Percentiles rank a stretch among this genome's conserved stretches.
Evolutionary conservation across 352 stramenopile species (phyloP).

Genomic region (Globisporangium mamillatum): DNA sequence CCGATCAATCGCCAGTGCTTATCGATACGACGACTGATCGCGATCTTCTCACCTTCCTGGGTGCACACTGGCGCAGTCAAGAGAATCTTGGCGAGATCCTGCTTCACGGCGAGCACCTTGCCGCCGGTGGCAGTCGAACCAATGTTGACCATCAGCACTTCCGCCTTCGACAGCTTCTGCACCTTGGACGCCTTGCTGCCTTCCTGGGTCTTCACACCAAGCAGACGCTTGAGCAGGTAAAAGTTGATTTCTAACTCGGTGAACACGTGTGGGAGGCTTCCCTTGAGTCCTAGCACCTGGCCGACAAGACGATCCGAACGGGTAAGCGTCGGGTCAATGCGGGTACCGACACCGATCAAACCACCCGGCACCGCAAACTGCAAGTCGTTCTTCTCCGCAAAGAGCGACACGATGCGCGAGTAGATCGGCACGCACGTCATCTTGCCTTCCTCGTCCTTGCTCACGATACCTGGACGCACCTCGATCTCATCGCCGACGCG

Average conservation of each 20-base stretch:
- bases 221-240: conserved; percentile 98
- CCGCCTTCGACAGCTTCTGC: conserved; percentile 97
- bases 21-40: conserved; percentile 98
- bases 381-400: conserved; percentile 99
- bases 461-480: conserved; percentile 98
- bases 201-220: conserved; percentile 99
- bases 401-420: conserved; percentile 95
- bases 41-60: conserved; percentile 99
- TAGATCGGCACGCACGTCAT: conserved; percentile 94
- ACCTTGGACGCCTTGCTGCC: conserved; percentile 99
- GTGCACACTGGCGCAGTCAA: conserved; percentile 99
- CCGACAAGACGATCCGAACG: conserved; percentile 99
- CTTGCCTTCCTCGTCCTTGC: conserved; percentile 96
- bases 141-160: conserved; percentile 99
- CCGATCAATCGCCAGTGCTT: conserved; percentile 99
- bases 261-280: conserved; percentile 98
- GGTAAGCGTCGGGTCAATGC: conserved; percentile 99
- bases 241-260: conserved; percentile 99
- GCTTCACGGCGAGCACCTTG: conserved; percentile 93
- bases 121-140: conserved; percentile 98
- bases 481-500: conserved; percentile 98
- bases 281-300: conserved; percentile 97
- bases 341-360: conserved; percentile 99
- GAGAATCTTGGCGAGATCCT: conserved; percentile 98
- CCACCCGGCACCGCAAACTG: conserved; percentile 98